Evolutionary conservation across 2,329 filamentous ascomycete genomes (phyloP).

Genomic region (Verticillium alfalfae): DNA sequence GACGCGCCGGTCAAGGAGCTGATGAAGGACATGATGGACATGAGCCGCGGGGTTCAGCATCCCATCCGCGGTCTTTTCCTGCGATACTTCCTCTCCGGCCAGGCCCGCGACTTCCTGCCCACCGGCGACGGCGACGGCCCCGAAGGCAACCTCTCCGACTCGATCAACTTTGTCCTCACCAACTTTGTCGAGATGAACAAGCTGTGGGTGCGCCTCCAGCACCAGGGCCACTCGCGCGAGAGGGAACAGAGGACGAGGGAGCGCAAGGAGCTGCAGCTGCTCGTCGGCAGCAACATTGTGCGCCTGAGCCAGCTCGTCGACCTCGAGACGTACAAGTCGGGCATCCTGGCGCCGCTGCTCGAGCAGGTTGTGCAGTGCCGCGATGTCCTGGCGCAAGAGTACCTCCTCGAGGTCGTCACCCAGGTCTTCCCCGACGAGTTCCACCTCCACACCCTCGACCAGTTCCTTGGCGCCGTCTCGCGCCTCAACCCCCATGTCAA

Average conservation of each 20-base stretch:
- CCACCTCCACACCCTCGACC: constrained; percentile 92
- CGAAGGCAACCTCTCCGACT: constrained; percentile 93
- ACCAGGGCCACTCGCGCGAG: constrained; percentile 94
- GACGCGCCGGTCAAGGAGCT: constrained; percentile 99
- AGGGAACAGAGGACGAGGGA: constrained; percentile 90
- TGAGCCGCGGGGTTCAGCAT: constrained; percentile 97
- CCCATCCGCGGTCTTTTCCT: constrained; percentile 92
- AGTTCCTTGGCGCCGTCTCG: constrained; percentile 89
- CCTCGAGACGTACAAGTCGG: constrained; percentile 85
- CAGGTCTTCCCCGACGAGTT: constrained; percentile 99
- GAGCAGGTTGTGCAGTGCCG: constrained; percentile 98
- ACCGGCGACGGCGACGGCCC: constrained; percentile 79
- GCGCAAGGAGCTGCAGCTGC: constrained; percentile 86
- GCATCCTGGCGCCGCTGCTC: constrained; percentile 80
- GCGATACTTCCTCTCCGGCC: constrained; percentile 92
- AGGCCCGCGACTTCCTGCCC: constrained; percentile 85
- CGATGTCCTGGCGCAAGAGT: constrained; percentile 95
- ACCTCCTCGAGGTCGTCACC: constrained; percentile 94
- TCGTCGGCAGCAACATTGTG: constrained; percentile 95
- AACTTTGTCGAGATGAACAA: constrained; percentile 99
- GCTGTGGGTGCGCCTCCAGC: constrained; percentile 94
- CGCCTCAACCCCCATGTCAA: constrained; percentile 94
- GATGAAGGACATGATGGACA: constrained; percentile 99
- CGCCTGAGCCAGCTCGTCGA: constrained; percentile 93
- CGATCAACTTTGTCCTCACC: constrained; percentile 94